A percentile compares a stretch with the other conserved stretches of the same genome.
Evolutionary conservation across 208 protist genomes (phyloP).

Genomic region (Leishmania braziliensis): DNA sequence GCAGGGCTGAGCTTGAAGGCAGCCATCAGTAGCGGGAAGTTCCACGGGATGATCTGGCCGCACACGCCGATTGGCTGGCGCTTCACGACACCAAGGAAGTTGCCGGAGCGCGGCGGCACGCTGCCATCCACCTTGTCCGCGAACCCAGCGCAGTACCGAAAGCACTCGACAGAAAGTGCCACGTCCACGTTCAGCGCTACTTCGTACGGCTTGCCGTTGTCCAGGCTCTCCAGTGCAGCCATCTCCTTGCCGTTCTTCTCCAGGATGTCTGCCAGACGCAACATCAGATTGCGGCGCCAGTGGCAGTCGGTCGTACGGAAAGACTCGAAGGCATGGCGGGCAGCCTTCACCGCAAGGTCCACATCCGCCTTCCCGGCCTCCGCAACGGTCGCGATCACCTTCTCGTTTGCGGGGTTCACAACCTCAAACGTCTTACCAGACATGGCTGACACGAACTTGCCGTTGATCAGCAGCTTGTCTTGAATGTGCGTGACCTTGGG

Average conservation of each 20-base stretch:
- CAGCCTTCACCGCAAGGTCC: slow-evolving; percentile 81
- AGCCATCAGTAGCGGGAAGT: slow-evolving; percentile 91
- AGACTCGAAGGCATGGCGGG: slow-evolving; percentile 59
- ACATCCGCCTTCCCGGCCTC: slow-evolving; percentile 84
- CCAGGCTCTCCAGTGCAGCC: slow-evolving; percentile 80
- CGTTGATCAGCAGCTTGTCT: slow-evolving; percentile 89
- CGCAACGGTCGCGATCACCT: slow-evolving; percentile 74
- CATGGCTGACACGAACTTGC: slow-evolving; percentile 74
- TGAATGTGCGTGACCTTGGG: slow-evolving; percentile 49
- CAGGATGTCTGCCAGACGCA: slow-evolving; percentile 81
- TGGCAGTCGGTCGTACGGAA: slow-evolving; percentile 52
- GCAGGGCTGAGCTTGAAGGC: slow-evolving; percentile 89
- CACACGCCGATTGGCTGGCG: slow-evolving; percentile 87
- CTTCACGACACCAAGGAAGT: slow-evolving; percentile 68
- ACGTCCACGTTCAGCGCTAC: slow-evolving; percentile 70
- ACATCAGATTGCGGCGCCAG: slow-evolving; percentile 61
- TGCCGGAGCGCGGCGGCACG: slow-evolving; percentile 56
- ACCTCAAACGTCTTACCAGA: slow-evolving; percentile 78
- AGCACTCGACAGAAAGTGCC: slow-evolving; percentile 45
- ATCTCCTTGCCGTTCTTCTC: slow-evolving; percentile 68
- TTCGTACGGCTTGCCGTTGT: slow-evolving; percentile 90
- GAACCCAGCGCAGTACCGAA: slow-evolving; percentile 91
- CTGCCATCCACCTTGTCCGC: slow-evolving; percentile 92
- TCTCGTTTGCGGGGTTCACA: slow-evolving; percentile 76
- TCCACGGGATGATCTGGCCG: slow-evolving; percentile 91